Percentiles rank a stretch among this genome's conserved stretches.
These are phyloP conservation scores for Athelia psychrophila DNA, from an alignment of 1,284 basidiomycete species.

Conservation along the genomic window DNA sequence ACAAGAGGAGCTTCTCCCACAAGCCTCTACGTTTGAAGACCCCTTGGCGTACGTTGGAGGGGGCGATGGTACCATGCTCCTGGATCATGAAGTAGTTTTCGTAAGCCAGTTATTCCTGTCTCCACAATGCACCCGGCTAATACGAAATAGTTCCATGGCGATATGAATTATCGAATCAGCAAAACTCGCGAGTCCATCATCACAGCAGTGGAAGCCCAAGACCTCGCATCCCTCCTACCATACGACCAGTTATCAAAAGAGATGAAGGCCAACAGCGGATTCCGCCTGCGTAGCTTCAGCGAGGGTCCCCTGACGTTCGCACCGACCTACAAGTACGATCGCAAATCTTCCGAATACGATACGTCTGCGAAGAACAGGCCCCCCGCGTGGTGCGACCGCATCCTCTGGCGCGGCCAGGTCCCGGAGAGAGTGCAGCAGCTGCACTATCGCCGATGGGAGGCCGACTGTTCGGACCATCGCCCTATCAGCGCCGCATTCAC, in stretches of 20 bases:
- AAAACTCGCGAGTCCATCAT: slow-evolving; percentile 82
- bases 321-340: slow-evolving; percentile 98
- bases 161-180: slow-evolving; percentile 95
- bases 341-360: slow-evolving; percentile 77
- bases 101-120: slow-evolving; percentile 62
- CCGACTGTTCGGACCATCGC: slow-evolving; percentile 82
- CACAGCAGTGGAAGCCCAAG: slow-evolving; percentile 60
- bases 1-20: slow-evolving; percentile 70
- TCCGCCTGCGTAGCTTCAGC: slow-evolving; percentile 79
- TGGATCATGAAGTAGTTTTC: slow-evolving; percentile 94
- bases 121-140: neutral
- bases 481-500: slow-evolving; percentile 81
- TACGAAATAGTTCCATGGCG: slow-evolving; percentile 61
- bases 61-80: slow-evolving; percentile 90
- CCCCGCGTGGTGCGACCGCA: slow-evolving; percentile 96
- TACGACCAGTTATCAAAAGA: slow-evolving; percentile 93
- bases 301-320: slow-evolving; percentile 83
- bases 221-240: slow-evolving; percentile 62
- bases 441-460: slow-evolving; percentile 78
- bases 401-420: slow-evolving; percentile 76
- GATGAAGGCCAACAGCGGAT: slow-evolving; percentile 81
- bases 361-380: slow-evolving; percentile 84
- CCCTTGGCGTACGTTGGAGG: slow-evolving; percentile 79
- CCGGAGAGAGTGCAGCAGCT: slow-evolving; percentile 56
- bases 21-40: slow-evolving; percentile 38